Conservation (phyloP, 2,329 filamentous ascomycete species). For the Penicillium sp. region DNA sequence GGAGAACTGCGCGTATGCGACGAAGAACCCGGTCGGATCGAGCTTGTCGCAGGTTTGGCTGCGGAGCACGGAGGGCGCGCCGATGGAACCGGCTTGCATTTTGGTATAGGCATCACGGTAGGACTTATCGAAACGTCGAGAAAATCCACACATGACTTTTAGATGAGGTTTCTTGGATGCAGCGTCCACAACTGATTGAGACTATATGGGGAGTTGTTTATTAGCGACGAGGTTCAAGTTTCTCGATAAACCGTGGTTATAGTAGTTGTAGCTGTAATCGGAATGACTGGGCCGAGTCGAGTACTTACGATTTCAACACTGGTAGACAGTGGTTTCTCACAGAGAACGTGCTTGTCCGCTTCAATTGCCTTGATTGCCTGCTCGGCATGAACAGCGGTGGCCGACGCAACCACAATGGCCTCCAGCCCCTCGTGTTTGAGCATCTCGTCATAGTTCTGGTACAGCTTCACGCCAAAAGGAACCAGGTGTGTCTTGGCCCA, state of each 20-base stretch:
- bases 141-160: constrained; percentile 71
- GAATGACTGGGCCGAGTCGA: not conserved
- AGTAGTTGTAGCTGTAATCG: not conserved
- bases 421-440: constrained; percentile 59
- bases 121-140: constrained; percentile 67
- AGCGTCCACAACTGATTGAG: constrained; percentile 63
- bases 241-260: not conserved
- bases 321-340: constrained; percentile 60
- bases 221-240: not conserved
- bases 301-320: constrained; percentile 60
- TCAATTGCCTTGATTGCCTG: constrained; percentile 62
- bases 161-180: constrained; percentile 60
- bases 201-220: constrained; percentile 45
- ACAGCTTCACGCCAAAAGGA: constrained; percentile 57
- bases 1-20: constrained; percentile 66
- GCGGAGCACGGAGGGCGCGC: constrained; percentile 63
- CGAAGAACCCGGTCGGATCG: constrained; percentile 69
- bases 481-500: constrained; percentile 58
- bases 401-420: constrained; percentile 60
- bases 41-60: constrained; percentile 71
- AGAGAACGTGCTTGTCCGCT: constrained; percentile 59
- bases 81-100: constrained; percentile 60
- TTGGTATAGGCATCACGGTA: constrained; percentile 64
- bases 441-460: constrained; percentile 62
- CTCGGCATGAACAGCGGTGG: constrained; percentile 61